phyloP scores from a whole-genome alignment of 768 basidiomycete genomes.

The Tricholoma matsutake region DNA sequence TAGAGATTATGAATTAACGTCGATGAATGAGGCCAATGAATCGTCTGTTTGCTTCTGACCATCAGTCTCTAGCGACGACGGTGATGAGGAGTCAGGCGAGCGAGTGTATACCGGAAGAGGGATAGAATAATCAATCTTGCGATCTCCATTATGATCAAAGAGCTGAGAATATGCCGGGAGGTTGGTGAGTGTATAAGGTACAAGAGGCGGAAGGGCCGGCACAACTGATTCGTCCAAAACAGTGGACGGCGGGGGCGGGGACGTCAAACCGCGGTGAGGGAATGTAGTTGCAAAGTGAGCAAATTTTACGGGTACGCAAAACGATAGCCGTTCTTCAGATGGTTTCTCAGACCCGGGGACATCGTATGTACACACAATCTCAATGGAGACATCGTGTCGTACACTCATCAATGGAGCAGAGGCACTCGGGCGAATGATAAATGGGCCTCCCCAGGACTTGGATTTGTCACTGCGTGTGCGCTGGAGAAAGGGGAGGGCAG shows the following conservation, averaged over 20 bases:
- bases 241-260: constrained; percentile 9
- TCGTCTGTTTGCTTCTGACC: background rate
- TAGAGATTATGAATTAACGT: background rate
- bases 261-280: constrained; percentile 10
- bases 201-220: constrained; percentile 14
- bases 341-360: constrained; percentile 32
- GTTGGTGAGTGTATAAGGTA: constrained; percentile 18
- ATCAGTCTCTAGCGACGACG: constrained; percentile 6
- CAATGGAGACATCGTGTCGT: constrained; percentile 49
- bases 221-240: constrained; percentile 7
- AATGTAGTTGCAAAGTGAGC: constrained; percentile 37
- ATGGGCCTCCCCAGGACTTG: constrained; percentile 37
- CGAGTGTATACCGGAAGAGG: constrained; percentile 67
- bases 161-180: constrained; percentile 80
- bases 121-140: constrained; percentile 61
- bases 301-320: constrained; percentile 51
- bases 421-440: constrained; percentile 42
- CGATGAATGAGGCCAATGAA: background rate
- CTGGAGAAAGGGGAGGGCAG: constrained; percentile 45
- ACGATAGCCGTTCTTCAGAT: constrained; percentile 34
- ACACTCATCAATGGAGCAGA: constrained; percentile 57
- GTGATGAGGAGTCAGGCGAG: constrained; percentile 3
- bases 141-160: constrained; percentile 70
- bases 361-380: constrained; percentile 57
- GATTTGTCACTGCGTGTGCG: constrained; percentile 22